A percentile compares a stretch with the other conserved stretches of the same genome.
phyloP scores from a whole-genome alignment of 2,329 filamentous ascomycete species.

The Cladosporium cucumerinum region DNA sequence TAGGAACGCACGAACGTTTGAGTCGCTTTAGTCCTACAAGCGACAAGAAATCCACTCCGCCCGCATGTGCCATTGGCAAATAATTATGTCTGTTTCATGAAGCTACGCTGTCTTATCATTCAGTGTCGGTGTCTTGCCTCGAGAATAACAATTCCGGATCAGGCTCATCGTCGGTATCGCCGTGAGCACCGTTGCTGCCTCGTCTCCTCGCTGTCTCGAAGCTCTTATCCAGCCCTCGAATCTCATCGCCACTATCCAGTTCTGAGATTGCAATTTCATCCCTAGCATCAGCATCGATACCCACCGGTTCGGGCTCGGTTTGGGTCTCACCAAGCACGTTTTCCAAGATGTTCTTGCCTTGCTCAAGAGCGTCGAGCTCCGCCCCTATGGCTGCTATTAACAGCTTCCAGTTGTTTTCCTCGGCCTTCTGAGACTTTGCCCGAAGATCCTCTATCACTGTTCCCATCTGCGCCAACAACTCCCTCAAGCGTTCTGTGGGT shows the following conservation, averaged over 20 bases:
- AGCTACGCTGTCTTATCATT: background rate
- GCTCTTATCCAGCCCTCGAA: constrained; percentile 33
- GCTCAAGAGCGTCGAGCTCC: constrained; percentile 64
- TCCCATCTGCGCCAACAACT: constrained; percentile 54
- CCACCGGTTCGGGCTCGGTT: background rate
- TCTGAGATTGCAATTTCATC: background rate
- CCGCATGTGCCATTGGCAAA: background rate
- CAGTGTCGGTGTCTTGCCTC: constrained; percentile 36
- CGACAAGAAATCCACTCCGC: background rate
- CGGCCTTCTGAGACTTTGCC: constrained; percentile 52
- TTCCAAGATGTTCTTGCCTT: constrained; percentile 58
- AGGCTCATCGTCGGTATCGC: constrained; percentile 44
- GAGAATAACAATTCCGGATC: constrained; percentile 50
- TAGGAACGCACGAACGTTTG: background rate
- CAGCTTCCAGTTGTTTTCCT: constrained; percentile 67
- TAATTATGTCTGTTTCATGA: background rate
- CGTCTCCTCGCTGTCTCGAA: constrained; percentile 30
- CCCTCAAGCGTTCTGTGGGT: constrained; percentile 27
- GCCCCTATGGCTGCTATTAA: constrained; percentile 73
- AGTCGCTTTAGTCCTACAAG: background rate
- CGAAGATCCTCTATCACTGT: constrained; percentile 55
- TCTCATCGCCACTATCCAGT: constrained; percentile 26
- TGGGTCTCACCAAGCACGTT: constrained; percentile 30
- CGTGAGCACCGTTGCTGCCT: constrained; percentile 21
- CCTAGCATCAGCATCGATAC: background rate